Percentiles rank a stretch among this genome's conserved stretches.
Evolutionary conservation across 2,329 filamentous ascomycete genomes (phyloP).

Genomic region (Dactylellina drechsleri): DNA sequence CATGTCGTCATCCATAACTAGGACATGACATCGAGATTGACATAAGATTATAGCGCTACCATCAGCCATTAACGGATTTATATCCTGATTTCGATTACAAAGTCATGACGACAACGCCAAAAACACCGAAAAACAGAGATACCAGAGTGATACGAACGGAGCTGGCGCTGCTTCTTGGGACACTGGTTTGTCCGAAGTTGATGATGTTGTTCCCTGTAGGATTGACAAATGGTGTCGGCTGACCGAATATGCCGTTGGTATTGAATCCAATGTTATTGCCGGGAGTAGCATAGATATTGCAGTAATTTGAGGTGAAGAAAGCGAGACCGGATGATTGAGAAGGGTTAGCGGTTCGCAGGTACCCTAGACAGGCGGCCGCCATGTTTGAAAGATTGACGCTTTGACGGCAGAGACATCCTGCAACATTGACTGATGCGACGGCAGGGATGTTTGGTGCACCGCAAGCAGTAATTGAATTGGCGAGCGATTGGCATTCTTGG

Average conservation of each 20-base stretch:
- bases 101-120: slow-evolving; percentile 3
- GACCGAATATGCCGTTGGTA: not conserved
- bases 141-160: slow-evolving; percentile 1
- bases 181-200: slow-evolving; percentile 11
- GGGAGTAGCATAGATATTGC: slow-evolving; percentile 1
- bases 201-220: not conserved
- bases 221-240: not conserved
- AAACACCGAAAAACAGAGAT: not conserved
- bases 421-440: slow-evolving; percentile 23
- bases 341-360: slow-evolving; percentile 23
- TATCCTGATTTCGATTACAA: not conserved
- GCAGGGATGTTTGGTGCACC: slow-evolving; percentile 14
- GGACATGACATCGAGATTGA: too few relatives aligned
- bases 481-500: slow-evolving; percentile 6
- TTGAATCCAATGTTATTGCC: not conserved
- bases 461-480: slow-evolving; percentile 18
- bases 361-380: slow-evolving; percentile 6
- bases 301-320: slow-evolving; percentile 22
- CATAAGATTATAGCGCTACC: too few relatives aligned
- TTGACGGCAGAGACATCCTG: slow-evolving; percentile 11
- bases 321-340: slow-evolving; percentile 15
- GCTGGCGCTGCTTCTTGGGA: slow-evolving; percentile 12
- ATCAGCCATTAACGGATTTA: not conserved
- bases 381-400: slow-evolving; percentile 21
- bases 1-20: too few relatives aligned